Percentiles rank a stretch among this genome's conserved stretches.
These are phyloP conservation scores for Coelastrella sp. DNA, from an alignment of 139 green algal genomes.

Conservation along the genomic window DNA sequence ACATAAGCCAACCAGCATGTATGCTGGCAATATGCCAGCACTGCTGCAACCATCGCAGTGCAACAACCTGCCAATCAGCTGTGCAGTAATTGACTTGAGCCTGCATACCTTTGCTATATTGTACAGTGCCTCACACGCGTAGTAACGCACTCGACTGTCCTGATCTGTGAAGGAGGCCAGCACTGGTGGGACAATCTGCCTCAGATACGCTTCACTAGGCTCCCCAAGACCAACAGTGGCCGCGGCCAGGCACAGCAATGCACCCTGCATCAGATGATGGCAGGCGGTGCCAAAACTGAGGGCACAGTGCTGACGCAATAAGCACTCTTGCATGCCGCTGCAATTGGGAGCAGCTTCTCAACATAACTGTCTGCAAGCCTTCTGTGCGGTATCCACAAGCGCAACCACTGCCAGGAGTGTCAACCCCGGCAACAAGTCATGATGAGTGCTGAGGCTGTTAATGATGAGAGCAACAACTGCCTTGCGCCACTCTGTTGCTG, in stretches of 20 bases:
- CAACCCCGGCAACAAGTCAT: no score
- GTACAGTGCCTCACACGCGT: constrained; percentile 96
- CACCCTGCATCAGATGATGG: constrained; percentile 67
- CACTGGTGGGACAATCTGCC: constrained; percentile 88
- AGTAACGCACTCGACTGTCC: constrained; percentile 93
- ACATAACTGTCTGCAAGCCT: no score
- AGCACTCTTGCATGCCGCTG: neutral
- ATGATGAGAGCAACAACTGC: no score
- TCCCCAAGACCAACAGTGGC: constrained; percentile 87
- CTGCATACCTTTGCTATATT: constrained; percentile 93
- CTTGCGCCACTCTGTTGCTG: no score
- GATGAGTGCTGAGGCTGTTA: no score
- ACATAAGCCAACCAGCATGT: no score
- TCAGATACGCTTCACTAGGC: constrained; percentile 65
- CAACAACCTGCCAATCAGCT: neutral
- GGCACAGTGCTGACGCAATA: no score
- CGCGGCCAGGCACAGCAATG: constrained; percentile 94
- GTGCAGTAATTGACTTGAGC: no score
- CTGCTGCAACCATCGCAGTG: neutral
- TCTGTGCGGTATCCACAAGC: neutral
- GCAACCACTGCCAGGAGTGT: neutral
- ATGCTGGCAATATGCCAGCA: no score
- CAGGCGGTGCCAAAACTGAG: neutral
- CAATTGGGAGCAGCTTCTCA: neutral
- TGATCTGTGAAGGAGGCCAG: constrained; percentile 87